Base-by-base conservation (phyloP, 176 grass and related monocot genomes). In the Cenchrus purpureus region DNA sequence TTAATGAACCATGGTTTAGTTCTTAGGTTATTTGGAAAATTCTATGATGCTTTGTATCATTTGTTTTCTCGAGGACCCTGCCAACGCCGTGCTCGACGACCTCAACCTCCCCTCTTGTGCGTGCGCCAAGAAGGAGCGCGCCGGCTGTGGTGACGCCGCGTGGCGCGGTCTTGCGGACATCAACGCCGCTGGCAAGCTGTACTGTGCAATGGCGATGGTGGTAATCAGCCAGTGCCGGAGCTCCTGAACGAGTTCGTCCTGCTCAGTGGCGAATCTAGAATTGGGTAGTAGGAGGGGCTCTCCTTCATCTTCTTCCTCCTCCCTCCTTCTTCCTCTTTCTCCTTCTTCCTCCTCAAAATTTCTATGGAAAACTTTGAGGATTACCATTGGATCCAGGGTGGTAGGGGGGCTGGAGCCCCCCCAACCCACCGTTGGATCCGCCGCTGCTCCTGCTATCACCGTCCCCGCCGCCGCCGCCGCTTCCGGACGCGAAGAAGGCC, bases 41-140 rank as follows among this genome's bases (percentile, higher is more conserved):
- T 25, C 22, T 25, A 25, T 25, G 22, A 25, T 25, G 22, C 22
- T 25, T 25, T 25, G 22, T 25, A 25, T 25, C 22, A 25, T 25
- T 25, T 25, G 22, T 25, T 25, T 25, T 25, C 22, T 25, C 22
- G 22, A 25, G 22, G 84, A 87, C 14, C 28, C 68, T 62, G 8
- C 86, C 8, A 57, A 54, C 59, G 69, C 78, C 29, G 22, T 31
- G 3, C 16, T 97, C 19, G 92, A 89, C 16, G 83, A 81, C 17
- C 60, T 88, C 37, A 6, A 65, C 15, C 49, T 74, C 14, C 82
- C 69, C 61, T 12, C 12, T 22, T 20, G 6, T 6, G n/a, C 48
- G 12, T 46, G 11, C 72, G 66, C 51, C 73, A 95, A 89, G 74
- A 64, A 62, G 25, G 65, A 66, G 40, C 77, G 77, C 17, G 71